Conservation (phyloP, 116 monocot species). For the Posidonia oceanica region DNA sequence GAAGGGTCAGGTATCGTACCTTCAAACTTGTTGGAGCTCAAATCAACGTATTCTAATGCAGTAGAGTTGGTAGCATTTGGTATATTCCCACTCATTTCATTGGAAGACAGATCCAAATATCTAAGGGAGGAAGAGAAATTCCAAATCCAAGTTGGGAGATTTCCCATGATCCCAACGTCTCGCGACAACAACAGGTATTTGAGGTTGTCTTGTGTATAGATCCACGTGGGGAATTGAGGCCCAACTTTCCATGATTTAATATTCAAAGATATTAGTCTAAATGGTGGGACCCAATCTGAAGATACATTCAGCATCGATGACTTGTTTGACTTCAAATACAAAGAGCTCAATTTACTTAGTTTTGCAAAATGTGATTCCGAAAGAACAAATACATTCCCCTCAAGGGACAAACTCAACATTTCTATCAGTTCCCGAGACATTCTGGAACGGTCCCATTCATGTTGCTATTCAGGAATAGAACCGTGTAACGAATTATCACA, state of each 20-base stretch:
- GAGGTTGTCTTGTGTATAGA: conserved; percentile 2
- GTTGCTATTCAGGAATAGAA: not conserved
- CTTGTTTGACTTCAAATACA: not conserved
- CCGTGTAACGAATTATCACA: too few relatives aligned
- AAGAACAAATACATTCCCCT: not conserved
- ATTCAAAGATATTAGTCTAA: not conserved
- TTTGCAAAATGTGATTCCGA: conserved; percentile 4
- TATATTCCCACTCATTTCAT: not conserved
- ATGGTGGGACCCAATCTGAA: not conserved
- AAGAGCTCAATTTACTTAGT: not conserved
- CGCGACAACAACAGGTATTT: not conserved
- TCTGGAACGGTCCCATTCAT: not conserved
- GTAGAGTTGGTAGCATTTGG: not conserved
- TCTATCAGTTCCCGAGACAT: not conserved
- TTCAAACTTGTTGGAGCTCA: conserved; percentile 11
- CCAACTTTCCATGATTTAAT: not conserved
- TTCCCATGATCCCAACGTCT: not conserved
- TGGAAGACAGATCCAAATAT: not conserved
- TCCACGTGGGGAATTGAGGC: conserved; percentile 3
- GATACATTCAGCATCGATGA: not conserved
- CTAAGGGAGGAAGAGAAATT: not conserved
- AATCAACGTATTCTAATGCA: not conserved
- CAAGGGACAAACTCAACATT: not conserved
- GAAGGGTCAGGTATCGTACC: not conserved
- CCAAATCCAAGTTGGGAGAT: conserved; percentile 9